phyloP scores from a whole-genome alignment of 1,284 basidiomycete genomes.

The Cryptococcus jaspeensis region DNA sequence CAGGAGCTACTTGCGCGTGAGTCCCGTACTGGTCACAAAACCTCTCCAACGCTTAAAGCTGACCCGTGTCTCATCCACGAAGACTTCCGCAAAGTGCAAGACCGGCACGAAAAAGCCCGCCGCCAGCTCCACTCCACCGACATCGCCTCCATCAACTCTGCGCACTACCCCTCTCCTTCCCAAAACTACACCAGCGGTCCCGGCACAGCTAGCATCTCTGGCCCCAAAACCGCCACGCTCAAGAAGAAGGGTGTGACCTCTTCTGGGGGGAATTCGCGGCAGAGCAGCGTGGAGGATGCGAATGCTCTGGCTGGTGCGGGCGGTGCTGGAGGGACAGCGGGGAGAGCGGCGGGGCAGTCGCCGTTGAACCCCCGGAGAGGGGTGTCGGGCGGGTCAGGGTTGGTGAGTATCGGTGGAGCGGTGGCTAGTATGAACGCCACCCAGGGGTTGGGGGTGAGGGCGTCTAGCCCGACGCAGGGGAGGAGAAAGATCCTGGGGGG shows the following conservation, averaged over 20 bases:
- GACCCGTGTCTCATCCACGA: no score
- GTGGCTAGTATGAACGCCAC: slow-evolving; percentile 47
- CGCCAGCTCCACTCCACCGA: slow-evolving; percentile 53
- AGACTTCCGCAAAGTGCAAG: slow-evolving; percentile 75
- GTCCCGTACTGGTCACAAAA: slow-evolving; percentile 39
- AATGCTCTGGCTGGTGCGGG: no score
- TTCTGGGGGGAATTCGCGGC: slow-evolving; percentile 4
- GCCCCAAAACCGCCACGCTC: slow-evolving; percentile 22
- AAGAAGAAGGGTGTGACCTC: slow-evolving; percentile 22
- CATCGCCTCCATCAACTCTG: slow-evolving; percentile 21
- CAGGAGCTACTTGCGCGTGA: slow-evolving; percentile 73
- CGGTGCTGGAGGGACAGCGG: no score
- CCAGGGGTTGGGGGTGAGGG: slow-evolving; percentile 28
- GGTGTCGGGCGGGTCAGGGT: slow-evolving; percentile 16
- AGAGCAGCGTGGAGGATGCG: slow-evolving; percentile 11
- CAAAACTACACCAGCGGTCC: slow-evolving; percentile 25
- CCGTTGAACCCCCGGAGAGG: slow-evolving; percentile 45
- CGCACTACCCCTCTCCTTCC: slow-evolving; percentile 43
- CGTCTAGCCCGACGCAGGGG: slow-evolving; percentile 39
- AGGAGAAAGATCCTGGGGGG: slow-evolving; percentile 34
- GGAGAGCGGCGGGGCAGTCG: slow-evolving; percentile 31
- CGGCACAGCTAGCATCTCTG: neutral
- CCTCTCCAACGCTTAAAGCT: no score
- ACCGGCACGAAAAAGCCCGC: slow-evolving; percentile 80
- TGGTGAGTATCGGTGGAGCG: slow-evolving; percentile 39